phyloP scores from a whole-genome alignment of 23 red algal genomes.

The Gracilaria gracilis region DNA sequence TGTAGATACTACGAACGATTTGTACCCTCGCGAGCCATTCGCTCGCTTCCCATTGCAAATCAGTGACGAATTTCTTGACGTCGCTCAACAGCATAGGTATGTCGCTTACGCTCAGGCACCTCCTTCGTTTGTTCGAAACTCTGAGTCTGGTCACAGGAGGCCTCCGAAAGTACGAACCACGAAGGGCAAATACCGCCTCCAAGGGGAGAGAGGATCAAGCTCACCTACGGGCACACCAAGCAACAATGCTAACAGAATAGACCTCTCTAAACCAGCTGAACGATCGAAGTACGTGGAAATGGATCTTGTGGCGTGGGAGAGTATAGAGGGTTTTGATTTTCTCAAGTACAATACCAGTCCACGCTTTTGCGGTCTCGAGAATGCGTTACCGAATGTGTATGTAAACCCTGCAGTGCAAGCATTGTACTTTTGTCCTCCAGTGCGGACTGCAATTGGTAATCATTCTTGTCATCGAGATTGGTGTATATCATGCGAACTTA shows the following conservation, averaged over 20 bases:
- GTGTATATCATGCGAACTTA: slow-evolving; percentile 89
- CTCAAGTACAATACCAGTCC: slow-evolving; percentile 80
- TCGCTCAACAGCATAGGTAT: slow-evolving; percentile 11
- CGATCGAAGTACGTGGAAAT: slow-evolving; percentile 69
- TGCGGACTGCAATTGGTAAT: slow-evolving; percentile 80
- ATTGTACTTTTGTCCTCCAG: slow-evolving; percentile 78
- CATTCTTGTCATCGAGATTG: slow-evolving; percentile 77
- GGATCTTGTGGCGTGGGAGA: slow-evolving; percentile 82
- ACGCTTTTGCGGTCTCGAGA: slow-evolving; percentile 88
- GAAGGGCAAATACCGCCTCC: slow-evolving; percentile 5
- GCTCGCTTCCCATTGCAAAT: slow-evolving; percentile 68
- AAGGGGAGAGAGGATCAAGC: slow-evolving; percentile 10
- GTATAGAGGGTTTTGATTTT: slow-evolving; percentile 95
- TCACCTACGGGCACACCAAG: not conserved
- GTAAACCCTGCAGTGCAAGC: slow-evolving; percentile 92
- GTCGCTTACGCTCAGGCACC: slow-evolving; percentile 70
- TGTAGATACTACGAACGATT: slow-evolving; percentile 9
- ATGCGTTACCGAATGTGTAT: slow-evolving; percentile 93
- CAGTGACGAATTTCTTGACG: slow-evolving; percentile 43
- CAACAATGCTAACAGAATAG: not conserved
- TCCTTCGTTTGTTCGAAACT: slow-evolving; percentile 68
- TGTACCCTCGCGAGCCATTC: slow-evolving; percentile 46
- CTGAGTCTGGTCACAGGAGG: slow-evolving; percentile 55
- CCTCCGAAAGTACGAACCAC: slow-evolving; percentile 10
- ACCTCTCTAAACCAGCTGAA: slow-evolving; percentile 50